Evolutionary conservation across 768 basidiomycete genomes (phyloP), one percentile per base, ranked within the genome.

Genomic region (Austroboletus eburneus): DNA sequence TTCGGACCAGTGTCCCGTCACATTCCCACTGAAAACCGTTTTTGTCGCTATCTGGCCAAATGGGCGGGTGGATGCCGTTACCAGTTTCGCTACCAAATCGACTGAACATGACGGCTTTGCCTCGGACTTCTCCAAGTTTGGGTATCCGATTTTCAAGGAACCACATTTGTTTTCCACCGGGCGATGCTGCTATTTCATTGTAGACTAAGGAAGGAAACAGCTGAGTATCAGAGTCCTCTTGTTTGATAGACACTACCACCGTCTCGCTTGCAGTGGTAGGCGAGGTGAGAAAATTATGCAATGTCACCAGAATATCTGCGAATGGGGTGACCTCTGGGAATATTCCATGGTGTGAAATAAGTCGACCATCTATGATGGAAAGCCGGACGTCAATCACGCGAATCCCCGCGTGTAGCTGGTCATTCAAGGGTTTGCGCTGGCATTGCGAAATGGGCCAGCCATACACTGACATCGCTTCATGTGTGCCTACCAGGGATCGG

Each of bases 401-500:
- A 48, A 93, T 85, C 6, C 92, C 93, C 14, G 79, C 78, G 12
- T 70, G 67, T 9, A 97, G 74, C 66, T 97, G 93, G 17, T 71
- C 67, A 23, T 68, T 68, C 21, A 95, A 77, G 1, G 83, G 9
- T 69, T 68, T 29, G 3, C 78, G 77, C 63, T 96, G 92, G 59
- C 93, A 97, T 61, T 95, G 91, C 0, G 88, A 87, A 30, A 94
- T 68, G 1, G 87, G 87, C 82, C 85, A 89, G 13, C 87, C 87
- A 54, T 91, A 85, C 51, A 90, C 80, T 9, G 90, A 84, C 81
- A 91, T 83, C 5, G 59, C 43, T 49, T 55, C 50, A 34, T 54
- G 45, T 18, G 53, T 49, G 14, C 47, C 48, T 50, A 12, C 16
- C 17, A 10, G 37, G 13, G 25, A 39, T 59, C 27, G 20, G 13